Evolutionary conservation across 257 asterid species (phyloP), one percentile per base, ranked within the genome.

Genomic region (Penstemon davidsonii): DNA sequence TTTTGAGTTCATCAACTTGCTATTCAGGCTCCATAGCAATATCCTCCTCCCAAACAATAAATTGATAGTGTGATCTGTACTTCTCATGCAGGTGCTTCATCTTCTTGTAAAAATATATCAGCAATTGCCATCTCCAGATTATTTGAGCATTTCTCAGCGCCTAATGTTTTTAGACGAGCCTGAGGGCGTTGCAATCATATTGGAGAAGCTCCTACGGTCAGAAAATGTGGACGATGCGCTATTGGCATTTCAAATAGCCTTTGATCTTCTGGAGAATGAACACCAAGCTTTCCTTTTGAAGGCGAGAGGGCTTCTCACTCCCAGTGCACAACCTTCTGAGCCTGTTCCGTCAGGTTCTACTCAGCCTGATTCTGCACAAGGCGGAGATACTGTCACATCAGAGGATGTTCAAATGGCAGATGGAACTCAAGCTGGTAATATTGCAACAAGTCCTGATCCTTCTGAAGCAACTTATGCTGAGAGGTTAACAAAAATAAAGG

Each of bases 161-260:
- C 90, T 94, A 66, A 94, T 94, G 99, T 94, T 89, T 76, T 68
- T 94, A 73, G 98, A 94, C 54, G 95, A 87, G 63, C 90, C 96
- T 6, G 87, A 87, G 67, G 88, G 82, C 36, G 97, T 91, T 18
- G 85, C 95, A 19, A 79, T 70, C 76, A 82, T 94, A 76, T 85
- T 94, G 63, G 96, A 87, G 84, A 94, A 82, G 68, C 92, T 91
- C 57, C 70, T 94, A 52, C 72, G 81, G 79, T 91, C 95, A 39
- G 95, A 86, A 53, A 76, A 81, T 64, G 73, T 73, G 62, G 96
- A 94, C 45, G 99, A 89, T 74, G 93, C 96, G 50, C 75, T 94
- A 40, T 65, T 94, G 86, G 96, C 96, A 56, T 87, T 84, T 81
- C 99, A 94, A 77, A 83, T 91, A 79, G 96, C 96, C 18, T 94